Evolutionary conservation across 73 alveolate species (phyloP), one percentile per base, ranked within the genome.

Genomic region (Uronychia binucleata): DNA sequence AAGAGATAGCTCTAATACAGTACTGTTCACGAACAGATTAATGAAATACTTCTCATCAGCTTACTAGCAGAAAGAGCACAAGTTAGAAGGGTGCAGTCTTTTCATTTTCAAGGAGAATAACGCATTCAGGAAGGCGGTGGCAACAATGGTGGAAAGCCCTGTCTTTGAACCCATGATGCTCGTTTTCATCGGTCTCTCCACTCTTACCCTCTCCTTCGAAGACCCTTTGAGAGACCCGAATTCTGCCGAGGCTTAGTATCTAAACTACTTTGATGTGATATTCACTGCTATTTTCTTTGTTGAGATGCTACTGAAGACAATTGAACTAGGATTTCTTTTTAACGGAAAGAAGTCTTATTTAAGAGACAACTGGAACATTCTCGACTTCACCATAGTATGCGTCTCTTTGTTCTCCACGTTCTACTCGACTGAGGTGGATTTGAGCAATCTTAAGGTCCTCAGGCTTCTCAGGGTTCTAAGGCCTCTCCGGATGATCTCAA

Each of bases 401-500:
- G n/a, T 82, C 26, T 34, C 91, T 26, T 27, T 29, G 0, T 0
- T 19, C 75, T 0, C 30, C n/a, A 14, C 32, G 1, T 1, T 26
- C 5, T 59, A 11, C 33, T 29, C 29, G 26, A 75, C 31, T 27
- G 57, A 28, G 26, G 30, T 88, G 34, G 81, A 83, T 46, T 60
- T 59, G 33, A 29, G 74, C 13, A 79, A 74, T 30, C 77, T 95
- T 74, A 85, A 87, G 59, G 80, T 86, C 19, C 67, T 92, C n/a
- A 34, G 91, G 35, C n/a, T 77, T 34, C 77, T 85, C 26, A 84
- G 96, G 86, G 94, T 94, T 28, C 85, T 95, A 28, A 31, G 96
- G 26, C 96, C 96, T 8, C 82, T 93, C n/a, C 75, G 97, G 46
- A 76, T 93, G 74, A 93, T 93, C 25, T 84, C 95, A 28, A 82